Evolutionary conservation across 768 basidiomycete species (phyloP).

Genomic region (Tylopilus sp.): DNA sequence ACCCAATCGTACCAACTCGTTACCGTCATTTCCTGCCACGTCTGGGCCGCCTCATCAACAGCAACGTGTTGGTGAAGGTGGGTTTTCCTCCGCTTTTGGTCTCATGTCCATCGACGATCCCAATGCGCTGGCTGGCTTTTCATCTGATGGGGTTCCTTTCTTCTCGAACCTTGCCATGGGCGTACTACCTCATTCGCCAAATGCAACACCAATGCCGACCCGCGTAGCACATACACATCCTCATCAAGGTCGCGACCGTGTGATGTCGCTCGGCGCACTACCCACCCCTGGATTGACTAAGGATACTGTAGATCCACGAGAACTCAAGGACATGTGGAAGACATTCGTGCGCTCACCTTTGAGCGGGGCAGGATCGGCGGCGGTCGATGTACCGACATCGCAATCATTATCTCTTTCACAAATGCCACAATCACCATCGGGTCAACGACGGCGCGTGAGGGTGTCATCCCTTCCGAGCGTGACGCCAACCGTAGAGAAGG

Average conservation of each 20-base stretch:
- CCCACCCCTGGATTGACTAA: constrained; percentile 33
- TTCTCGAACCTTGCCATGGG: constrained; percentile 40
- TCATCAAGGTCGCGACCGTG: constrained; percentile 19
- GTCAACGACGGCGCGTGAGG: constrained; percentile 43
- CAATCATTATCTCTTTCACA: constrained; percentile 11
- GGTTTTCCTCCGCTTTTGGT: constrained; percentile 65
- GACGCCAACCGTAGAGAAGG: constrained; percentile 48
- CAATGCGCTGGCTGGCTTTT: constrained; percentile 59
- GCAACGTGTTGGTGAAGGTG: constrained; percentile 31
- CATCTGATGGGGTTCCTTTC: constrained; percentile 59
- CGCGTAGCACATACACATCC: constrained; percentile 22
- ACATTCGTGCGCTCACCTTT: constrained; percentile 70
- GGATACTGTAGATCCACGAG: constrained; percentile 39
- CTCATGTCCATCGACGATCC: constrained; percentile 76
- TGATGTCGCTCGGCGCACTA: constrained; percentile 24
- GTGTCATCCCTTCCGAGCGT: constrained; percentile 70
- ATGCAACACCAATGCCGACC: constrained; percentile 47
- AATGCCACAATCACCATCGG: constrained; percentile 28
- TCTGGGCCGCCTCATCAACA: constrained; percentile 11
- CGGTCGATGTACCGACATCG: constrained; percentile 6
- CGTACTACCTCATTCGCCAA: constrained; percentile 37
- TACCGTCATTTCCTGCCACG: constrained; percentile 3
- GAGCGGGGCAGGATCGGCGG: constrained; percentile 28
- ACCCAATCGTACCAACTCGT: constrained; percentile 17
- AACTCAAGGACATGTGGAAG: constrained; percentile 72